phyloP scores from a whole-genome alignment of 768 basidiomycete species.

The Rhizopogon vulgaris region DNA sequence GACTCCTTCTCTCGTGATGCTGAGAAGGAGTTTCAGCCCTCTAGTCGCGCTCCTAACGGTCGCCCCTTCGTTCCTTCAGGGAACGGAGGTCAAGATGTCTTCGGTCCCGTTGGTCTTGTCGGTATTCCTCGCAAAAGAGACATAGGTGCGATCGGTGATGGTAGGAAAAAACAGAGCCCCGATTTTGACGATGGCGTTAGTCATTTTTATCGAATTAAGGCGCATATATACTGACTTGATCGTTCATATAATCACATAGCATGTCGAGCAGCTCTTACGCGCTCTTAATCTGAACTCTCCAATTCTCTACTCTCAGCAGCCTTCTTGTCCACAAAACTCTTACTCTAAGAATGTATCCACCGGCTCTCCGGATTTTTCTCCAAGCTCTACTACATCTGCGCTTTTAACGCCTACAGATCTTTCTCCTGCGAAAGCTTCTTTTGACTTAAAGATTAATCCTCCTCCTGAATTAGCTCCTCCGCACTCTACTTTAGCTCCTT shows the following conservation, averaged over 20 bases:
- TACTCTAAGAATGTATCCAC: slow-evolving; percentile 34
- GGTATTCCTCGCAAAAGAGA: slow-evolving; percentile 35
- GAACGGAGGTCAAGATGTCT: slow-evolving; percentile 53
- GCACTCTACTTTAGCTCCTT: slow-evolving; percentile 24
- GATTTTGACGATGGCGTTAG: slow-evolving; percentile 44
- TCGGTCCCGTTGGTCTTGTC: slow-evolving; percentile 45
- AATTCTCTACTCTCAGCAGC: slow-evolving; percentile 41
- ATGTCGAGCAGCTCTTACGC: slow-evolving; percentile 76
- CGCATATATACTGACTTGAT: slow-evolving; percentile 24
- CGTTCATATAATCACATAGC: slow-evolving; percentile 33
- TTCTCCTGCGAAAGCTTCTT: slow-evolving; percentile 53
- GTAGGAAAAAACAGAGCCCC: slow-evolving; percentile 57
- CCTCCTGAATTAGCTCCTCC: slow-evolving; percentile 40
- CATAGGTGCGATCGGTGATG: slow-evolving; percentile 77
- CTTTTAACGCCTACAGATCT: slow-evolving; percentile 71
- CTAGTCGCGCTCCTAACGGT: slow-evolving; percentile 21
- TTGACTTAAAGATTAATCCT: slow-evolving; percentile 50
- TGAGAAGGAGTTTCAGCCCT: slow-evolving; percentile 32
- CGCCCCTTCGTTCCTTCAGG: slow-evolving; percentile 15
- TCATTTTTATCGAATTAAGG: slow-evolving; percentile 14
- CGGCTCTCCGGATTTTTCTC: slow-evolving; percentile 65
- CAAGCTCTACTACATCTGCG: slow-evolving; percentile 63
- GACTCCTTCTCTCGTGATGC: slow-evolving; percentile 53
- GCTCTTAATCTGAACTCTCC: slow-evolving; percentile 78
- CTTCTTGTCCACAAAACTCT: slow-evolving; percentile 36